A percentile compares a stretch with the other conserved stretches of the same genome.
phyloP scores from a whole-genome alignment of 2,329 filamentous ascomycete species.

The Metarhizium humberi region DNA sequence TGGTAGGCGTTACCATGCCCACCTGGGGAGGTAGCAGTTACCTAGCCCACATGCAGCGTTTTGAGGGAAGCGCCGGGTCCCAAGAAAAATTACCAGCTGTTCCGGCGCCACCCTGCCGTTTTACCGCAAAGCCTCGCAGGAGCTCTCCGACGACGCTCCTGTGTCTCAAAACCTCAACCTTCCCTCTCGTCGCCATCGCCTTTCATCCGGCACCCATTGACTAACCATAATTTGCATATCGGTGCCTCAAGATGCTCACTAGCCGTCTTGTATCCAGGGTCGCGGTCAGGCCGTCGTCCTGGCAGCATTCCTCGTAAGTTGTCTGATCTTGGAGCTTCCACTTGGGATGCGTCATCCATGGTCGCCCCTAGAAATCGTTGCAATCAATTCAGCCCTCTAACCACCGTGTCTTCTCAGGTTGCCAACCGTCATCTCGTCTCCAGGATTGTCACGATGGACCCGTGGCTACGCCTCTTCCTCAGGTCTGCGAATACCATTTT shows the following conservation, averaged over 20 bases:
- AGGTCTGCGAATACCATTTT: constrained; percentile 31
- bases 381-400: neutral
- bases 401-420: constrained; percentile 26
- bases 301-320: constrained; percentile 45
- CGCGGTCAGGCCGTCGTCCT: constrained; percentile 43
- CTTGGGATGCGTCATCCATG: neutral
- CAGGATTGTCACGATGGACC: constrained; percentile 37
- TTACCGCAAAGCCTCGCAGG: constrained; percentile 3
- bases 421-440: constrained; percentile 36
- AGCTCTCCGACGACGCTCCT: constrained; percentile 9
- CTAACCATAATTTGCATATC: constrained; percentile 12
- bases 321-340: neutral
- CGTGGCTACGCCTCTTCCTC: constrained; percentile 50
- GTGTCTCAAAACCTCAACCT: neutral
- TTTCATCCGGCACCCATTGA: constrained; percentile 15
- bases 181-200: constrained; percentile 6
- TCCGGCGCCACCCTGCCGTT: constrained; percentile 1
- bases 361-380: neutral
- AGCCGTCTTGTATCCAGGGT: constrained; percentile 52
- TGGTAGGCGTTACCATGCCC: no score
- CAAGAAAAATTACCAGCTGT: constrained; percentile 1
- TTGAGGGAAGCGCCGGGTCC: neutral
- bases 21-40: no score
- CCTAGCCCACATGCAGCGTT: neutral
- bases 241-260: constrained; percentile 43